phyloP scores from a whole-genome alignment of 2,329 filamentous ascomycete genomes.

The Bipolaris cookei region DNA sequence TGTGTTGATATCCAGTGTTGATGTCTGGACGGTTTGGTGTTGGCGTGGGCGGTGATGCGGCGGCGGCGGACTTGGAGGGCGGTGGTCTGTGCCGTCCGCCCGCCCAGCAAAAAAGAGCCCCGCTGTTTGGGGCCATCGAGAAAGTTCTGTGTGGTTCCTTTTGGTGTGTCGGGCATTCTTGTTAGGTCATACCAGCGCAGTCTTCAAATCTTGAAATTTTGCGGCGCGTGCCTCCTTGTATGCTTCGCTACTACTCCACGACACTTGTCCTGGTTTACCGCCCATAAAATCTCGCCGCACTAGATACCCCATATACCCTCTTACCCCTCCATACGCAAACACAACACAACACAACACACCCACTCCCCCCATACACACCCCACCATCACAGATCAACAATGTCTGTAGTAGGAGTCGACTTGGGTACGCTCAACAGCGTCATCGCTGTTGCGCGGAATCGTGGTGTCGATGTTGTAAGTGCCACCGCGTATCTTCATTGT shows the following conservation, averaged over 20 bases:
- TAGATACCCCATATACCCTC: constrained; percentile 18
- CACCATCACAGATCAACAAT: constrained; percentile 53
- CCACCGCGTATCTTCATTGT: neutral
- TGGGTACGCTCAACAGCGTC: constrained; percentile 95
- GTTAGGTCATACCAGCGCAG: constrained; percentile 12
- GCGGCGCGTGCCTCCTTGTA: constrained; percentile 6
- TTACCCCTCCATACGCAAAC: constrained; percentile 3
- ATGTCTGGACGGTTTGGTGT: constrained; percentile 2
- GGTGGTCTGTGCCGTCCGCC: constrained; percentile 7
- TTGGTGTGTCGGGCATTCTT: constrained; percentile 6
- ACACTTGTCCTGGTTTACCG: constrained; percentile 1
- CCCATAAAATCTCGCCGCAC: constrained; percentile 9
- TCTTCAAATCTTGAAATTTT: constrained; percentile 22
- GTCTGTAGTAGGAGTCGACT: constrained; percentile 81
- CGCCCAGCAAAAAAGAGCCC: constrained; percentile 16
- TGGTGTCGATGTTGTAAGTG: constrained; percentile 96
- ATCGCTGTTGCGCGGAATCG: constrained; percentile 97
- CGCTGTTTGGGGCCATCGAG: constrained; percentile 24
- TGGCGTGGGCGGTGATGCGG: constrained; percentile 1
- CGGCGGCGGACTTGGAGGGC: neutral
- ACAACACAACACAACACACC: constrained; percentile 32
- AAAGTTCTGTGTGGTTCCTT: constrained; percentile 30
- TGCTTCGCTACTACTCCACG: constrained; percentile 17
- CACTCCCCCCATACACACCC: constrained; percentile 36
- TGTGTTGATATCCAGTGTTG: constrained; percentile 4